Evolutionary conservation across 2,329 filamentous ascomycete genomes (phyloP).

Genomic region (Fusarium buharicum): DNA sequence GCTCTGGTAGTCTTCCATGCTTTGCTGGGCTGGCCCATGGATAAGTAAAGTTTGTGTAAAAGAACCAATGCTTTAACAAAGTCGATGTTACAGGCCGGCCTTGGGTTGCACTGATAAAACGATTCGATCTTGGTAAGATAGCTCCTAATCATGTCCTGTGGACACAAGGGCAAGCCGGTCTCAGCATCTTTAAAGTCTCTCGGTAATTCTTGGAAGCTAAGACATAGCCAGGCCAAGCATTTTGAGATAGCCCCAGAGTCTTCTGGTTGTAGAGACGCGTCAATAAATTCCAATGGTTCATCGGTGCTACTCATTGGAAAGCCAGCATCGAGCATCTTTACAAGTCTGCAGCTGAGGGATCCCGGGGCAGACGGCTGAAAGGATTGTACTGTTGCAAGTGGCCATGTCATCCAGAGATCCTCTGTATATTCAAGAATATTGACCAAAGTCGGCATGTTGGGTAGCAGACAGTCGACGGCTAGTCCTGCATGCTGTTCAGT

Average conservation of each 20-base stretch:
- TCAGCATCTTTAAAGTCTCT: constrained; percentile 44
- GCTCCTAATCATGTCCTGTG: background rate
- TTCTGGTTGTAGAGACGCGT: background rate
- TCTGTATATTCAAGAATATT: constrained; percentile 17
- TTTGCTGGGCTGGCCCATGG: constrained; percentile 64
- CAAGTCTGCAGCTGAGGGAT: background rate
- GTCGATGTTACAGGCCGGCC: constrained; percentile 53
- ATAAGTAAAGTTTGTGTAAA: constrained; percentile 62
- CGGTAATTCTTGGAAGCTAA: constrained; percentile 56
- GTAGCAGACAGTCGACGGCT: constrained; percentile 2
- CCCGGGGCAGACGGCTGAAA: background rate
- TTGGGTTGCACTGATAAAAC: constrained; percentile 1
- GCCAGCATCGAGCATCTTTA: background rate
- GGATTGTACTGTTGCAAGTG: background rate
- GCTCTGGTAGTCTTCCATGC: constrained; percentile 63
- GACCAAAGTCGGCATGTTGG: background rate
- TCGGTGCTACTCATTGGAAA: background rate
- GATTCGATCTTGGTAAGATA: constrained; percentile 7
- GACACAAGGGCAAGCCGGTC: constrained; percentile 49
- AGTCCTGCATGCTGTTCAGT: background rate
- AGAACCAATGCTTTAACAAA: constrained; percentile 64
- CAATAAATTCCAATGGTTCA: background rate
- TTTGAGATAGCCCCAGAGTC: constrained; percentile 42
- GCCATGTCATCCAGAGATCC: constrained; percentile 41
- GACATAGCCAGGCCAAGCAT: constrained; percentile 55